Conservation (phyloP, 192 early-diverging fungal genomes). For the Backusella mclennaniae region DNA sequence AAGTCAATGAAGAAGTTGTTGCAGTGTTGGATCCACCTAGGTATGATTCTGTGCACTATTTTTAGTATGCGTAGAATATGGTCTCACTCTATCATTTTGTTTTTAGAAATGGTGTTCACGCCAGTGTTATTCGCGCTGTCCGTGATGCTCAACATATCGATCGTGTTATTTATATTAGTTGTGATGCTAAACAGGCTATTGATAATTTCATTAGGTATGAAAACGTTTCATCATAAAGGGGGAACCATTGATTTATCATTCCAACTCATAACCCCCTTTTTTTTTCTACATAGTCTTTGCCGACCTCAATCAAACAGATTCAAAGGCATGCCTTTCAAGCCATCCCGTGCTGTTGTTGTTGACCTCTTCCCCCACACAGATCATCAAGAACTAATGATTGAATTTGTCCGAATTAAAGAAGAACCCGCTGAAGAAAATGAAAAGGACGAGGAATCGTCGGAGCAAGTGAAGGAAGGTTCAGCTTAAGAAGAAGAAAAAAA, state of each 20-base stretch:
- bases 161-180: slow-evolving; percentile 67
- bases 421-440: background rate
- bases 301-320: slow-evolving; percentile 64
- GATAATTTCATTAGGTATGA: slow-evolving; percentile 66
- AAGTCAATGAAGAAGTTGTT: slow-evolving; percentile 52
- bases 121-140: slow-evolving; percentile 60
- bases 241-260: slow-evolving; percentile 6
- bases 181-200: slow-evolving; percentile 56
- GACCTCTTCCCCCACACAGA: slow-evolving; percentile 80
- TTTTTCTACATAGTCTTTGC: slow-evolving; percentile 54
- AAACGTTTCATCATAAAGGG: slow-evolving; percentile 1
- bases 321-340: slow-evolving; percentile 59
- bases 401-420: slow-evolving; percentile 48
- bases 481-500: background rate
- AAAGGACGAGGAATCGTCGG: background rate
- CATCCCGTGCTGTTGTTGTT: slow-evolving; percentile 53
- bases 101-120: slow-evolving; percentile 53
- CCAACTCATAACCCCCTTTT: slow-evolving; percentile 1
- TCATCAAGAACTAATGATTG: slow-evolving; percentile 67
- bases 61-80: background rate
- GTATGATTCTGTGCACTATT: slow-evolving; percentile 16
- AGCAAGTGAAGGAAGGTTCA: background rate
- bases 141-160: slow-evolving; percentile 52
- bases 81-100: background rate
- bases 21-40: slow-evolving; percentile 79